Percentiles rank a stretch among this genome's conserved stretches.
These are phyloP conservation scores for Pseudovirgaria hyperparasitica DNA, from an alignment of 2,329 filamentous ascomycete genomes.

Conservation along the genomic window DNA sequence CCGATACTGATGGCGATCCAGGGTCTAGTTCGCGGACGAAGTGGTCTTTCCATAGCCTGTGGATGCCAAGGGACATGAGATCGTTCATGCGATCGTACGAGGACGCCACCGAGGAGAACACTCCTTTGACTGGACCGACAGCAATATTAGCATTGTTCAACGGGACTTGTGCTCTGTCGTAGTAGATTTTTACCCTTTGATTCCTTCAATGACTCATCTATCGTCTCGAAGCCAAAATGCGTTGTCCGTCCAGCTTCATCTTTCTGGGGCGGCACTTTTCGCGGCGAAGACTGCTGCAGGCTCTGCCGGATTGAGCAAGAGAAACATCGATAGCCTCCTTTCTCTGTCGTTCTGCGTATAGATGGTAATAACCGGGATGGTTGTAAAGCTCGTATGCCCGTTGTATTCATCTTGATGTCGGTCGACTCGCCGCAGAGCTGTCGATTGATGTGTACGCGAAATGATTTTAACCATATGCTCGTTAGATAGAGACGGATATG, in stretches of 20 bases:
- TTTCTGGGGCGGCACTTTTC: slow-evolving; percentile 20
- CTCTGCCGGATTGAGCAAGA: slow-evolving; percentile 33
- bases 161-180: slow-evolving; percentile 2
- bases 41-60: slow-evolving; percentile 94
- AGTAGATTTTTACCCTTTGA: slow-evolving; percentile 38
- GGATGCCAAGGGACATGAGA: slow-evolving; percentile 94
- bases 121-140: slow-evolving; percentile 54
- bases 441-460: no score
- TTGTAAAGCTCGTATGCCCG: no score
- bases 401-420: no score
- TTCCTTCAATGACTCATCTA: slow-evolving; percentile 69
- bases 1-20: slow-evolving; percentile 33
- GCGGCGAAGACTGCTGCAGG: slow-evolving; percentile 23
- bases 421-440: no score
- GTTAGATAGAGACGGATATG: no score
- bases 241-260: slow-evolving; percentile 47
- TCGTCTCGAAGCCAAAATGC: slow-evolving; percentile 82
- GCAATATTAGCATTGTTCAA: slow-evolving; percentile 4
- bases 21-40: slow-evolving; percentile 89
- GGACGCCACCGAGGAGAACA: slow-evolving; percentile 90
- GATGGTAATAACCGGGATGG: no score
- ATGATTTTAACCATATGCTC: no score
- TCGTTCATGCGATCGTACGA: slow-evolving; percentile 99
- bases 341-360: slow-evolving; percentile 6
- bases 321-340: slow-evolving; percentile 34